Evolutionary conservation across 768 basidiomycete species (phyloP).

Genomic region (Ramaria sp.): DNA sequence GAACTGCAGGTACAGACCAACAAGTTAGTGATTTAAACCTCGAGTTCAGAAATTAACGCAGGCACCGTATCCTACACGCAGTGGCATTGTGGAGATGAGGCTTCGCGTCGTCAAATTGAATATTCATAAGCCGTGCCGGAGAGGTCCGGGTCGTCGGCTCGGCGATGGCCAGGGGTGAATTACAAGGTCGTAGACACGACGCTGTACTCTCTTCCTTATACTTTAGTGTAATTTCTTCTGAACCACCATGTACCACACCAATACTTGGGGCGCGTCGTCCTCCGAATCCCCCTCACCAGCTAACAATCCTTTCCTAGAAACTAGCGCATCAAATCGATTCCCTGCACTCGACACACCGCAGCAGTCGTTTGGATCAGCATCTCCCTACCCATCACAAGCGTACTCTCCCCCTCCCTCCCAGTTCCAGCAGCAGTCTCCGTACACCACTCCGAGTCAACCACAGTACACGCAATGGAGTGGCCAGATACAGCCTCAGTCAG

Average conservation of each 20-base stretch:
- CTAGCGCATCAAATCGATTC: constrained; percentile 6
- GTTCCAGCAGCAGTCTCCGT: constrained; percentile 2
- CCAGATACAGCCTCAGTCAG: not conserved
- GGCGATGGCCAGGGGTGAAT: too few species aligned
- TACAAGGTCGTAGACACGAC: not conserved
- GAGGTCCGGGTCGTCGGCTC: too few species aligned
- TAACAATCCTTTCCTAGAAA: constrained; percentile 7
- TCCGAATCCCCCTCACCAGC: not conserved
- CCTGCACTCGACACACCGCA: not conserved
- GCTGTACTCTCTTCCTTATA: not conserved
- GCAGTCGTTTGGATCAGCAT: not conserved
- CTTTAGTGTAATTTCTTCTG: not conserved
- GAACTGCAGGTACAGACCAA: constrained; percentile 32
- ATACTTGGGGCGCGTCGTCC: not conserved
- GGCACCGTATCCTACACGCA: constrained; percentile 41
- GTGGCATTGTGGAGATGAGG: constrained; percentile 19
- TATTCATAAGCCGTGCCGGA: too few species aligned
- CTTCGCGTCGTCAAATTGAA: too few species aligned
- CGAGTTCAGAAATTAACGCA: not conserved
- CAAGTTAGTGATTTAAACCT: not conserved
- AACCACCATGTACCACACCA: not conserved
- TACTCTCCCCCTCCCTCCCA: not conserved
- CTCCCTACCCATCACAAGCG: not conserved
- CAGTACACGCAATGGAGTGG: not conserved
- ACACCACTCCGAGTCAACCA: not conserved